Conservation (phyloP, 257 asterid genomes). For the Capsicum pubescens region DNA sequence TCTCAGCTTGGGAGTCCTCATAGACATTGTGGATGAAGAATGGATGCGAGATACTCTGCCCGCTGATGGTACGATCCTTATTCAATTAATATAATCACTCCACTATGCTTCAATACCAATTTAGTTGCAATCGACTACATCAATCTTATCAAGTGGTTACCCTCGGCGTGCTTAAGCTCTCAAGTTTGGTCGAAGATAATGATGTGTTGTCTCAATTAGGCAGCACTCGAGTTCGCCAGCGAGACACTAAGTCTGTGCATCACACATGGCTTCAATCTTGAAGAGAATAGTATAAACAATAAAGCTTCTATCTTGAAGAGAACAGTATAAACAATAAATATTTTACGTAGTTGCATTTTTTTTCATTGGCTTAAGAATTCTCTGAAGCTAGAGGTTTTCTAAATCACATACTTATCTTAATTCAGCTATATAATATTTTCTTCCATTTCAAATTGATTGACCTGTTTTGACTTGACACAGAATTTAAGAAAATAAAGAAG, state of each 20-base stretch:
- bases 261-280: background rate
- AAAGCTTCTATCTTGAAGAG: conserved; percentile 15
- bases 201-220: too few species aligned
- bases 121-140: too few species aligned
- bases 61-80: conserved; percentile 56
- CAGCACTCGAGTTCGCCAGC: too few species aligned
- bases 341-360: background rate
- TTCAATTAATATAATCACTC: background rate
- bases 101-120: background rate
- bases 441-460: too few species aligned
- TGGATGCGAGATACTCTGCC: conserved; percentile 90
- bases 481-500: too few species aligned
- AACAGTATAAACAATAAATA: background rate
- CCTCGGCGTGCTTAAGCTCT: too few species aligned
- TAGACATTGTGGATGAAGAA: conserved; percentile 82
- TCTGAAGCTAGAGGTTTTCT: conserved; percentile 16
- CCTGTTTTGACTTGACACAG: too few species aligned
- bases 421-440: background rate
- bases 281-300: background rate
- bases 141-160: too few species aligned
- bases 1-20: conserved; percentile 61
- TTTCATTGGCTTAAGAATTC: background rate
- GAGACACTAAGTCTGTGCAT: too few species aligned
- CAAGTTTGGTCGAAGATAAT: too few species aligned
- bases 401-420: background rate